A percentile compares a stretch with the other conserved stretches of the same genome.
phyloP scores from a whole-genome alignment of 257 asterid genomes.

The Lithospermum erythrorhizon region DNA sequence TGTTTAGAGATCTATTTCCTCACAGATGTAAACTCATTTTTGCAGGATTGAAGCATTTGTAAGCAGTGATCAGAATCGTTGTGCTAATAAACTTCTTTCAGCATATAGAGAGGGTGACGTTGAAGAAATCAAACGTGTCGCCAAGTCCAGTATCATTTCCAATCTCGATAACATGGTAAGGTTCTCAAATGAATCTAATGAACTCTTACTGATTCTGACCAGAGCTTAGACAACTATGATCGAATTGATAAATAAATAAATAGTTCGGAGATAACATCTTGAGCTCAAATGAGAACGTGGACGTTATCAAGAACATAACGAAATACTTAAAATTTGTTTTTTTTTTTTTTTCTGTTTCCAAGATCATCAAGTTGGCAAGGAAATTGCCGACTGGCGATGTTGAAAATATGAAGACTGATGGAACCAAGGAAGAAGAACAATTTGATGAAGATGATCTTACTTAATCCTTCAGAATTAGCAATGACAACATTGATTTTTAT shows the following conservation, averaged over 20 bases:
- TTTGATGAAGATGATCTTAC: slow-evolving; percentile 94
- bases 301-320: background rate
- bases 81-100: slow-evolving; percentile 69
- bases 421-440: slow-evolving; percentile 35
- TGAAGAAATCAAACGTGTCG: slow-evolving; percentile 82
- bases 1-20: background rate
- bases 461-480: slow-evolving; percentile 9
- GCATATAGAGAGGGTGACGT: slow-evolving; percentile 83
- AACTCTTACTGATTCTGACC: background rate
- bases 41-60: slow-evolving; percentile 74
- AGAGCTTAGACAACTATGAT: background rate
- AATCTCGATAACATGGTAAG: slow-evolving; percentile 76
- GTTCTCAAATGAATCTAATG: slow-evolving; percentile 12
- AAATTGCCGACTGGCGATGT: slow-evolving; percentile 90
- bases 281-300: no score
- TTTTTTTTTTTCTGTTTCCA: slow-evolving; percentile 6
- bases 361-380: slow-evolving; percentile 88
- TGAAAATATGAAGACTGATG: slow-evolving; percentile 36
- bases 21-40: slow-evolving; percentile 7
- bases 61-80: slow-evolving; percentile 85
- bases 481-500: no score
- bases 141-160: slow-evolving; percentile 67
- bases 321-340: background rate
- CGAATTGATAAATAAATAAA: no score
- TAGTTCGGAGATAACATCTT: no score